Evolutionary conservation across 192 early-diverging fungal species (phyloP), one percentile per base, ranked within the genome.

Genomic region (Pilobolus umbonatus): DNA sequence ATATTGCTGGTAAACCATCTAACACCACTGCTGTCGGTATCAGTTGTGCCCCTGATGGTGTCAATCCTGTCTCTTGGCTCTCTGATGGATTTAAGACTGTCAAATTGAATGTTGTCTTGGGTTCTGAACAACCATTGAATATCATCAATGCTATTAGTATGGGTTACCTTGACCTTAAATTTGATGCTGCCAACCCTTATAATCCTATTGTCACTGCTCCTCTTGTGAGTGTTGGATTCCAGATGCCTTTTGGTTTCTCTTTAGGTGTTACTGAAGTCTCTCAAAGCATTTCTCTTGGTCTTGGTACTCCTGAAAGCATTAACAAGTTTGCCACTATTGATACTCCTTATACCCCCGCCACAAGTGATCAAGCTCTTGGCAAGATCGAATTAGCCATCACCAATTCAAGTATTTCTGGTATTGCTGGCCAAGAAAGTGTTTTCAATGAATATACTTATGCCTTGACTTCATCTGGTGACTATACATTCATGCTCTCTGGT

Each of bases 211-310:
- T 75, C 17, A 64, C 61, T 47, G 69, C 78, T 24, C 56, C 67
- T 15, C 53, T 59, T 7, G 74, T 84, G 14, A 57, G 60, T 26
- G 80, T 78, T 15, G 54, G 55, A 8, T 77, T 80, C 44, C 40
- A 68, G 26, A 77, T 85, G 64, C 83, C 83, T 31, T 85, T 85
- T 57, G 77, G 76, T 26, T 85, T 85, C 61, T 60, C 69, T 24
- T 30, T 85, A 21, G 76, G 71, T 35, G 73, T 85, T 53, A 78
- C 77, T 8, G 59, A 78, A 54, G 73, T 81, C 22, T 67, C 75
- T 32, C 75, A 78, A 48, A 69, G 71, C 38, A 78, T 81, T 42
- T 73, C 69, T 21, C 64, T 81, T 53, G 53, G 51, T 48, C 68
- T 45, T 15, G 36, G 56, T 39, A 68, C 61, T 11, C 50, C 67